These are phyloP conservation scores for Didymellaceae sp. DNA, from an alignment of 2,329 filamentous ascomycete species.

Conservation along the genomic window DNA sequence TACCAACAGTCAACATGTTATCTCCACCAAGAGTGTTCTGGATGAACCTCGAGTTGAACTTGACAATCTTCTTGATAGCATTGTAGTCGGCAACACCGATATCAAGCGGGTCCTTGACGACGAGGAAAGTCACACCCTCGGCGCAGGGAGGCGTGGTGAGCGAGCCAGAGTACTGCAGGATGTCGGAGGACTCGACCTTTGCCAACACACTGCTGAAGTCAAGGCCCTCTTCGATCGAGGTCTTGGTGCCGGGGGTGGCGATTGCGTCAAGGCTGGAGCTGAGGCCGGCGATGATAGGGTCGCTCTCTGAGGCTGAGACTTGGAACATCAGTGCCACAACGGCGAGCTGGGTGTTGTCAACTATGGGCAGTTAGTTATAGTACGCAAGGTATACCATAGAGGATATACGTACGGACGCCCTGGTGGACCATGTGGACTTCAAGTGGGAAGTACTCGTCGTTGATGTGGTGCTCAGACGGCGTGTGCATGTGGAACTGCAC, in stretches of 20 bases:
- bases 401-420: constrained; percentile 48
- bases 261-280: constrained; percentile 49
- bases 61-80: constrained; percentile 59
- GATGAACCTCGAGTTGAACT: constrained; percentile 63
- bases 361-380: constrained; percentile 23
- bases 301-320: constrained; percentile 43
- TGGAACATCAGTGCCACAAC: constrained; percentile 54
- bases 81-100: constrained; percentile 59
- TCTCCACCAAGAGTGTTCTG: constrained; percentile 57
- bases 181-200: constrained; percentile 47
- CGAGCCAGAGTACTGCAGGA: constrained; percentile 63
- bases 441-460: constrained; percentile 55
- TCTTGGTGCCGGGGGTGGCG: constrained; percentile 48
- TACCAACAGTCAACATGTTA: constrained; percentile 51
- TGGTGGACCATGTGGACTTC: constrained; percentile 67
- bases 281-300: constrained; percentile 40
- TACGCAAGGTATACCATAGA: background rate
- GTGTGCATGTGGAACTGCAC: constrained; percentile 68
- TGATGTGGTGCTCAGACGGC: constrained; percentile 64
- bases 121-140: constrained; percentile 62
- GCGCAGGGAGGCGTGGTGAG: constrained; percentile 69
- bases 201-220: constrained; percentile 52
- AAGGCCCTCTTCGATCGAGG: constrained; percentile 44
- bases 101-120: constrained; percentile 57
- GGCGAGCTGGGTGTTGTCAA: constrained; percentile 46